phyloP scores from a whole-genome alignment of 192 early-diverging fungal species.

The Umbelopsis ramanniana region DNA sequence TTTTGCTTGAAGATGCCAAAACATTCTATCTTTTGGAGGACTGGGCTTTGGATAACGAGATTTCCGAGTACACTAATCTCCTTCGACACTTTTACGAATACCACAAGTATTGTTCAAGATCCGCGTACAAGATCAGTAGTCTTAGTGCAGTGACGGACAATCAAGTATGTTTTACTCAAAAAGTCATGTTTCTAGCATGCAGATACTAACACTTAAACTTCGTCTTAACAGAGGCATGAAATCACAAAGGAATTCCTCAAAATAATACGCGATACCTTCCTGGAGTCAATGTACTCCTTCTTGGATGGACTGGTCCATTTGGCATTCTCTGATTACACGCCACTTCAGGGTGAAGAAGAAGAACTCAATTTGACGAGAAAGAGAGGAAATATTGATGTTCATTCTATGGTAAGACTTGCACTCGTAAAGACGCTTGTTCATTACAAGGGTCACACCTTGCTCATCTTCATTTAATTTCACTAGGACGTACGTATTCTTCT shows the following conservation, averaged over 20 bases:
- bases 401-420: constrained; percentile 33
- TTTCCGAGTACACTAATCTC: constrained; percentile 63
- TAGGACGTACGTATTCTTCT: constrained; percentile 77
- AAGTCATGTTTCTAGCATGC: neutral
- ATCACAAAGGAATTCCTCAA: constrained; percentile 58
- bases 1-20: constrained; percentile 59
- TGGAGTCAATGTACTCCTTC: constrained; percentile 74
- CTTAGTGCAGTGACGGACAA: constrained; percentile 50
- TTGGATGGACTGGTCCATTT: constrained; percentile 83
- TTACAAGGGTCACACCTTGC: neutral
- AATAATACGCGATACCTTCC: constrained; percentile 64
- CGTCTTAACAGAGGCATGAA: constrained; percentile 37
- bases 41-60: constrained; percentile 68
- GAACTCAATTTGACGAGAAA: constrained; percentile 31
- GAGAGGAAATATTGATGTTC: constrained; percentile 41
- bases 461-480: constrained; percentile 21
- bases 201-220: too few species aligned
- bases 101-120: constrained; percentile 66
- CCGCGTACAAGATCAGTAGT: constrained; percentile 63
- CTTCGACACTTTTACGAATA: constrained; percentile 72
- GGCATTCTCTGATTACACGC: constrained; percentile 56
- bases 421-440: neutral
- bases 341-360: constrained; percentile 34
- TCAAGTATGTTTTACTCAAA: constrained; percentile 1
- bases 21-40: constrained; percentile 76